Base-by-base conservation (phyloP, 1,139 yeast genomes). In the Yamadazyma triangularis region DNA sequence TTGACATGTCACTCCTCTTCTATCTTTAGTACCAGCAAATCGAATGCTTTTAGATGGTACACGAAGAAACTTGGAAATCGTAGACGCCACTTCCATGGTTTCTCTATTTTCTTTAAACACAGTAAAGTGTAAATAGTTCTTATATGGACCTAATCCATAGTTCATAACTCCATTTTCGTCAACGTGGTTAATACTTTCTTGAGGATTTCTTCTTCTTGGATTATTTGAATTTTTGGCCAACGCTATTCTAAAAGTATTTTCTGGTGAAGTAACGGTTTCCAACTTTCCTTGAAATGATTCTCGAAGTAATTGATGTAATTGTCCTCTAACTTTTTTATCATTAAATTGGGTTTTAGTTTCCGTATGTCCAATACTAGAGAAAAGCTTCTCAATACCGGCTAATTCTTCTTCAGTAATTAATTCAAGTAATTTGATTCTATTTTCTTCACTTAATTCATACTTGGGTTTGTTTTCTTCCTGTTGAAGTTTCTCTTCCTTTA, bases 1-100 rank as follows among this genome's bases (percentile, higher is more conserved):
- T 58, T 91, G 99, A 33, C 88, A 87, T 1, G 99, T 93, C 15
- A 86, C 91, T 32, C 95, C 99, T 51, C 99, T 77, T 48, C 97
- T 77, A 56, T 91, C 99, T 50, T 91, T 91, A 4, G 98, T 93
- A 13, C 99, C 99, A 0, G 97, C 95, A 56, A 80, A 88, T 33
- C 84, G 70, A 24, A 91, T 70, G 23, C 66, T 55, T 44, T 80
- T 83, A 6, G 82, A 68, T 12, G 89, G 91, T 12, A 84, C 60
- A 39, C 89, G 73, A 44, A 91, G 64, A 41, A 85, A 73, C 50
- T 82, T 83, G 24, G 91, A 65, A 28, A 91, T 64, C 22, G 83
- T 61, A 18, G 79, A 73, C 1, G 94, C 93, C 7, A 86, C 89
- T 56, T 91, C 97, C 96, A 91, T 88, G 2, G 99, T 89, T 49